These are phyloP conservation scores for Croton laevigatus DNA, from an alignment of 441 rosid species.

Conservation along the genomic window DNA sequence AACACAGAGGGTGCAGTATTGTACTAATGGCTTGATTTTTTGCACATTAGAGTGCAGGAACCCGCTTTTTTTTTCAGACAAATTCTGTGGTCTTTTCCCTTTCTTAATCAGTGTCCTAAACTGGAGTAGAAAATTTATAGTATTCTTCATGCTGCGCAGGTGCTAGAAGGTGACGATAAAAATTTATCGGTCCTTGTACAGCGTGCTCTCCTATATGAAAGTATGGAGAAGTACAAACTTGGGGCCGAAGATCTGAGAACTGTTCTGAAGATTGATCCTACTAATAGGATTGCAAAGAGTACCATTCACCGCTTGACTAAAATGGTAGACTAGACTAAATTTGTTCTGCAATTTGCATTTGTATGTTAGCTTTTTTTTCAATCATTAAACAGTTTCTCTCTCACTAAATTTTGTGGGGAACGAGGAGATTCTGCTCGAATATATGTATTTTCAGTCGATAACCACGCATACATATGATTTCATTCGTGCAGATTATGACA, in stretches of 20 bases:
- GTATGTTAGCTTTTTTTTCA: slow-evolving; percentile 19
- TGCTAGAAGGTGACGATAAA: slow-evolving; percentile 57
- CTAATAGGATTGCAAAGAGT: slow-evolving; percentile 84
- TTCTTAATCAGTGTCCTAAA: neutral
- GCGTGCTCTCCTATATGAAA: slow-evolving; percentile 89
- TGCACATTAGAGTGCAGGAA: neutral
- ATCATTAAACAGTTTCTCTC: slow-evolving; percentile 19
- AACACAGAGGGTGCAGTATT: neutral
- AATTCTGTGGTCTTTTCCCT: neutral
- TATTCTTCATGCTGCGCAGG: slow-evolving; percentile 43
- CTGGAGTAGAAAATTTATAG: neutral
- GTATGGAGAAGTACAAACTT: slow-evolving; percentile 92
- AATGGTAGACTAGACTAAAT: slow-evolving; percentile 54
- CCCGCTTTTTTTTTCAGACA: neutral
- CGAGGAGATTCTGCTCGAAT: slow-evolving; percentile 20
- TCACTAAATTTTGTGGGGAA: slow-evolving; percentile 26
- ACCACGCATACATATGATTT: slow-evolving; percentile 22
- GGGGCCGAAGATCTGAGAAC: slow-evolving; percentile 95
- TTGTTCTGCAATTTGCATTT: slow-evolving; percentile 4
- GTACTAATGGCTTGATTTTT: neutral
- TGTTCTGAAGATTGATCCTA: slow-evolving; percentile 81
- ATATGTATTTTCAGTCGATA: slow-evolving; percentile 18
- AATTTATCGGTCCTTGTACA: slow-evolving; percentile 76
- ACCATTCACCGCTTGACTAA: slow-evolving; percentile 82
- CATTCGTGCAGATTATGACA: slow-evolving; percentile 14